Conservation (phyloP, 495 filamentous ascomycete species). For the Ramalina peruviana region DNA sequence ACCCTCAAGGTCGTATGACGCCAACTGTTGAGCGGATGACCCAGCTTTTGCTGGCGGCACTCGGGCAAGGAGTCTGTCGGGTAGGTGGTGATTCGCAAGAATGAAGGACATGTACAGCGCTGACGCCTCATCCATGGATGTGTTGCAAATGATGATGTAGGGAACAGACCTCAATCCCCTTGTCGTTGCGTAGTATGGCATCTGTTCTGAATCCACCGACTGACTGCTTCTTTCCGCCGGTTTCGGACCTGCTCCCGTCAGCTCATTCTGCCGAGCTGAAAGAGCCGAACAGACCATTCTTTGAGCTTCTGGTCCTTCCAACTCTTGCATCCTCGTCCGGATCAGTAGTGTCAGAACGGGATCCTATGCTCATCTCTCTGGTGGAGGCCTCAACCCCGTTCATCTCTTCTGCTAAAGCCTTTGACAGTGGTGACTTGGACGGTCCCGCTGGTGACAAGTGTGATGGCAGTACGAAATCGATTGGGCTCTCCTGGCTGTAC, state of each 20-base stretch:
- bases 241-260: constrained; percentile 9
- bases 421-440: constrained; percentile 16
- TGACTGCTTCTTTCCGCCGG: constrained; percentile 11
- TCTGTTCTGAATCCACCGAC: constrained; percentile 12
- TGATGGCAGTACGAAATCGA: constrained; percentile 4
- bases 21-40: constrained; percentile 14
- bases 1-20: constrained; percentile 15
- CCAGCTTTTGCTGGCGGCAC: constrained; percentile 24
- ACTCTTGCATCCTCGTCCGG: constrained; percentile 7
- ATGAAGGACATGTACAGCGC: constrained; percentile 33
- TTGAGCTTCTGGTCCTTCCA: constrained; percentile 11
- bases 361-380: constrained; percentile 9
- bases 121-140: constrained; percentile 23
- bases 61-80: constrained; percentile 26
- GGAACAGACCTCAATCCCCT: constrained; percentile 33
- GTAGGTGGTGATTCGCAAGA: constrained; percentile 26
- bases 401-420: constrained; percentile 1
- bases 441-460: constrained; percentile 4
- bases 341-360: neutral
- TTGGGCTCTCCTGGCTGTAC: constrained; percentile 27
- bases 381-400: neutral
- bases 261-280: neutral
- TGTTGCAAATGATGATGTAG: constrained; percentile 27
- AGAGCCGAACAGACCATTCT: constrained; percentile 13
- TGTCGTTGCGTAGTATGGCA: constrained; percentile 20